Percentiles rank a stretch among this genome's conserved stretches.
phyloP scores from a whole-genome alignment of 179 eudicot genomes.

The Beta lomatogona region DNA sequence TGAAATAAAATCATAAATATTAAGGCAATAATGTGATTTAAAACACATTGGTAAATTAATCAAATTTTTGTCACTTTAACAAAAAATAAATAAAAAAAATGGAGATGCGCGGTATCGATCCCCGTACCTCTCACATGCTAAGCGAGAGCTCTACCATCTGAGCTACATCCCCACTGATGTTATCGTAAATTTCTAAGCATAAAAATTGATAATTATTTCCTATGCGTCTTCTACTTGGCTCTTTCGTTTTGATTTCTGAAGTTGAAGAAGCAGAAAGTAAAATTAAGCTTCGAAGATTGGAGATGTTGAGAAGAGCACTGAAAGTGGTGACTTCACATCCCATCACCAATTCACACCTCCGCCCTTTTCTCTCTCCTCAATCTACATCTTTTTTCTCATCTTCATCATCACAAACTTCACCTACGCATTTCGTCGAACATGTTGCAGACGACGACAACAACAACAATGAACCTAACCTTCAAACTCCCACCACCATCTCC shows the following conservation, averaged over 20 bases:
- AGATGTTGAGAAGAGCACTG: slow-evolving; percentile 38
- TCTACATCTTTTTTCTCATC: slow-evolving; percentile 18
- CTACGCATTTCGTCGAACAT: slow-evolving; percentile 34
- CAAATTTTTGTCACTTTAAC: too few relatives aligned
- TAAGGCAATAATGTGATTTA: too few relatives aligned
- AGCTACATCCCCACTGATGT: slow-evolving; percentile 78
- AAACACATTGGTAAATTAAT: too few relatives aligned
- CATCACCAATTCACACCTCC: slow-evolving; percentile 21
- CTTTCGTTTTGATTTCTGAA: too few relatives aligned
- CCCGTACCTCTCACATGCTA: slow-evolving; percentile 99
- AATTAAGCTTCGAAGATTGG: too few relatives aligned
- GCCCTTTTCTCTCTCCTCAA: slow-evolving; percentile 28
- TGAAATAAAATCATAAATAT: too few relatives aligned
- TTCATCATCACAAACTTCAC: slow-evolving; percentile 17
- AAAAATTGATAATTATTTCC: too few relatives aligned
- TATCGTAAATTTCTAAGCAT: too few relatives aligned
- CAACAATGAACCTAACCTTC: not conserved
- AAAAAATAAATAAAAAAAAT: not conserved
- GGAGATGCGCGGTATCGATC: slow-evolving; percentile 99
- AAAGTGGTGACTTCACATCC: slow-evolving; percentile 26
- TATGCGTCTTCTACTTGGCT: too few relatives aligned
- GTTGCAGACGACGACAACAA: slow-evolving; percentile 12
- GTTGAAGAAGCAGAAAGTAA: too few relatives aligned
- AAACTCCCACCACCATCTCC: slow-evolving; percentile 51
- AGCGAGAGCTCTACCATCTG: slow-evolving; percentile 99